Conservation (phyloP, 768 basidiomycete genomes). For the Phanerochaete carnosa region DNA sequence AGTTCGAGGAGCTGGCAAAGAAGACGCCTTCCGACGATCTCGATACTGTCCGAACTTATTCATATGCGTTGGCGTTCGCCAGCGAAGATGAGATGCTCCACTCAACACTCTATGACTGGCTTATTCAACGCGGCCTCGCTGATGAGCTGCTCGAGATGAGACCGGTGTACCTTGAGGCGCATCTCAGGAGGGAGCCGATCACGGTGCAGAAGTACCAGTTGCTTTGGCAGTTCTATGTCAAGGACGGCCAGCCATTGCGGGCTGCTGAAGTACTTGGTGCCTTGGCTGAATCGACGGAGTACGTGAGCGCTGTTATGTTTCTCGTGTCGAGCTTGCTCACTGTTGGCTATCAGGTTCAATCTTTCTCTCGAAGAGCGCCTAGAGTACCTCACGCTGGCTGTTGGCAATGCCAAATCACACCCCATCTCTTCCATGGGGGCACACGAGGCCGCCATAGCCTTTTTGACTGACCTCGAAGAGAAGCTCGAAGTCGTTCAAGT, state of each 20-base stretch:
- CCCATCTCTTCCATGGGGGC: conserved; percentile 72
- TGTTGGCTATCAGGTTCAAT: conserved; percentile 46
- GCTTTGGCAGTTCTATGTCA: conserved; percentile 96
- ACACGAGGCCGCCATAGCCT: conserved; percentile 90
- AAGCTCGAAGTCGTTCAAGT: conserved; percentile 96
- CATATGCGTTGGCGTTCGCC: conserved; percentile 82
- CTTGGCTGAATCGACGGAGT: conserved; percentile 85
- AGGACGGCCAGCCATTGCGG: conserved; percentile 80
- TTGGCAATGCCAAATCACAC: conserved; percentile 95
- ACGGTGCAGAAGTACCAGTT: conserved; percentile 83
- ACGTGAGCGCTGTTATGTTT: conserved; percentile 27
- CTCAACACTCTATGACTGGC: conserved; percentile 92
- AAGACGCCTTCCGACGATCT: conserved; percentile 40
- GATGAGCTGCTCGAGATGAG: conserved; percentile 92
- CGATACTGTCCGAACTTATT: conserved; percentile 75
- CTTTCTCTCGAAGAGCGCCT: conserved; percentile 70
- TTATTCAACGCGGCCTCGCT: conserved; percentile 72
- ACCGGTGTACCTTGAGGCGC: conserved; percentile 84
- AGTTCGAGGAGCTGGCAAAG: conserved; percentile 63
- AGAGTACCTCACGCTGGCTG: conserved; percentile 91
- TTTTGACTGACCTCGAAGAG: conserved; percentile 93
- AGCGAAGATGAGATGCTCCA: conserved; percentile 93
- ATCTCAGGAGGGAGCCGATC: conserved; percentile 77
- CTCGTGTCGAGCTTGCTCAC: background rate
- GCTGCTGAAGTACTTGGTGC: conserved; percentile 84